Evolutionary conservation across 2,329 filamentous ascomycete species (phyloP), one percentile per base, ranked within the genome.

Genomic region (Botrytis fragariae): DNA sequence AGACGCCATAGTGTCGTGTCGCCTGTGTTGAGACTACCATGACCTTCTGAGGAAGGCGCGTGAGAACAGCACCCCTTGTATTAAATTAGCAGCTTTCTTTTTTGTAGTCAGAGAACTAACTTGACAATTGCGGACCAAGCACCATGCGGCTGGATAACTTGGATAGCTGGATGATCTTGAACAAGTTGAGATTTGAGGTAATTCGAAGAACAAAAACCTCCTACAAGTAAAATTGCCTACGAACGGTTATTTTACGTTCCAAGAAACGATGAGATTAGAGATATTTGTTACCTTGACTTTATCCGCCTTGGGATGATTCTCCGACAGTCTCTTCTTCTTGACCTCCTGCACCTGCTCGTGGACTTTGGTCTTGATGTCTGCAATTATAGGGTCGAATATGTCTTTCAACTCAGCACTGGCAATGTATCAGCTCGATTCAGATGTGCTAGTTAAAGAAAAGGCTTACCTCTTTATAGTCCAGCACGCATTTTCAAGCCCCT

Each of bases 391-490:
- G 60, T 78, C 6, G 79, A 78, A 74, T 80, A 84, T 35, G 90
- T 92, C 72, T 87, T 87, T 73, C 87, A 89, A 72, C 89, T 87
- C 75, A 88, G 81, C 5, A 20, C 70, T 72, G 29, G 0, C 29
- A 12, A 32, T 16, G 18, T 14, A 14, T 54, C 12, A 57, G n/a
- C n/a, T 9, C 1, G 9, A 25, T 9, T 14, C 1, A 9, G 12
- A 44, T 35, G 2, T 10, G 25, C 25, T 9, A 14, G 1, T 1
- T 5, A 7, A 39, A 7, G 16, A 44, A n/a, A 1, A 29, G 75
- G 73, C 2, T 75, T 74, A 67, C 76, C 75, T n/a, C 74, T 75
- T 76, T 68, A 80, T 74, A 29, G 74, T 72, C 76, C 74, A 76
- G n/a, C n/a, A n/a, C n/a, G n/a, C n/a, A n/a, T 74, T 70, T 0